Evolutionary conservation across 257 asterid species (phyloP), one percentile per base, ranked within the genome.

Genomic region (Petunia axillaris): DNA sequence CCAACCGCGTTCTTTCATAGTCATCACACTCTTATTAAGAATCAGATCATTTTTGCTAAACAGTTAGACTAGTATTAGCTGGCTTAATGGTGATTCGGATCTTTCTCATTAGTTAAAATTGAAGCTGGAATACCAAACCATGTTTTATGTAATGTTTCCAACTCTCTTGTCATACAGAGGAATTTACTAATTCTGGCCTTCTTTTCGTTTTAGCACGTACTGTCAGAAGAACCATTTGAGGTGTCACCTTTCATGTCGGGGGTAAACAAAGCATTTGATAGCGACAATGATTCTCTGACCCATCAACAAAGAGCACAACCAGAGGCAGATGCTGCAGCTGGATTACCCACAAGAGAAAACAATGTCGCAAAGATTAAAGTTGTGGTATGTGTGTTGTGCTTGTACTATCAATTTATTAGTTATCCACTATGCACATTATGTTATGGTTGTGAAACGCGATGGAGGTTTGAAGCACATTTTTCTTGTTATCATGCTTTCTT

Each of bases 351-450:
- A 62, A 91, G 95, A 89, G 99, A 96, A 88, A 96, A 89, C 85
- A 96, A 90, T 80, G 98, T 94, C 76, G 99, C 99, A 35, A 96
- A 96, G 90, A 96, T 96, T 85, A 94, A 92, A 93, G 99, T 96
- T 74, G 98, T 96, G 98, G 99, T 96, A 90, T 66, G 97, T 80
- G 66, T 10, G 40, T 79, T 16, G 35, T 10, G 15, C 57, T 8
- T 52, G 57, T 52, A 52, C 11, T 52, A 52, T 52, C 15, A 4
- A 10, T 15, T 52, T 52, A 52, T 52, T 52, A 15, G 9, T 52
- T 52, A 52, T 10, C 2, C 14, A 52, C 14, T 13, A 52, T 52
- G 57, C 55, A 50, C 5, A 2, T 70, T n/a, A 8, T 70, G 13
- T 11, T 44, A 46, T 43, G n/a, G 10, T 46, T 53, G 37, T 70